Conservation (phyloP, 768 basidiomycete species). For the Russula sp. region DNA sequence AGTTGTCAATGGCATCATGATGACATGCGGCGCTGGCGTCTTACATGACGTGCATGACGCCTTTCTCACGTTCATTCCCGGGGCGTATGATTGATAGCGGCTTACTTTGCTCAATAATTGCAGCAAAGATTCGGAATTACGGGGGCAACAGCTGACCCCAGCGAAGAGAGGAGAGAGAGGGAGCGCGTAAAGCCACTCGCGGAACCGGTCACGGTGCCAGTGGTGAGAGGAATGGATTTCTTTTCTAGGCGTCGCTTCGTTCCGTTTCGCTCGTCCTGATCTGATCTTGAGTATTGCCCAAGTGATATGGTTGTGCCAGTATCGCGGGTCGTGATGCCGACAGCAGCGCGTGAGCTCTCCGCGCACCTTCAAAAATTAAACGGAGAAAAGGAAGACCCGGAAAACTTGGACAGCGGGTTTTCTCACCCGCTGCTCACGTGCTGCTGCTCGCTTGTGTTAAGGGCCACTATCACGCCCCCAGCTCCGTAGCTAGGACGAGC, state of each 20-base stretch:
- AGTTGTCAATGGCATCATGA: background rate
- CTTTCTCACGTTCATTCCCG: constrained; percentile 13
- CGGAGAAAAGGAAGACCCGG: background rate
- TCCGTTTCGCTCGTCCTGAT: background rate
- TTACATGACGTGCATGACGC: background rate
- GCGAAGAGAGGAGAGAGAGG: no score
- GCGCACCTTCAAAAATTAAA: background rate
- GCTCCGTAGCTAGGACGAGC: background rate
- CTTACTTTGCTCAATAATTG: background rate
- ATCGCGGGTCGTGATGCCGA: background rate
- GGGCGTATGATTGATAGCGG: background rate
- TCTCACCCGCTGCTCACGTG: background rate
- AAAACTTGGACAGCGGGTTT: background rate
- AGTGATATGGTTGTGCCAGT: background rate
- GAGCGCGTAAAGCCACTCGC: background rate
- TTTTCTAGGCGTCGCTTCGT: no score
- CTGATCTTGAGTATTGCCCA: no score
- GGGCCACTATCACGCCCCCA: background rate
- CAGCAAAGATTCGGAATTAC: background rate
- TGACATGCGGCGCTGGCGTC: background rate
- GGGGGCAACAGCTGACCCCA: background rate
- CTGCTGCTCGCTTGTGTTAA: no score
- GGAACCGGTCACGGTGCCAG: background rate
- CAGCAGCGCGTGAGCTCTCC: background rate
- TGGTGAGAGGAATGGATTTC: background rate